Evolutionary conservation across 2,329 filamentous ascomycete species (phyloP).

Genomic region (Trichoderma semiorbis): DNA sequence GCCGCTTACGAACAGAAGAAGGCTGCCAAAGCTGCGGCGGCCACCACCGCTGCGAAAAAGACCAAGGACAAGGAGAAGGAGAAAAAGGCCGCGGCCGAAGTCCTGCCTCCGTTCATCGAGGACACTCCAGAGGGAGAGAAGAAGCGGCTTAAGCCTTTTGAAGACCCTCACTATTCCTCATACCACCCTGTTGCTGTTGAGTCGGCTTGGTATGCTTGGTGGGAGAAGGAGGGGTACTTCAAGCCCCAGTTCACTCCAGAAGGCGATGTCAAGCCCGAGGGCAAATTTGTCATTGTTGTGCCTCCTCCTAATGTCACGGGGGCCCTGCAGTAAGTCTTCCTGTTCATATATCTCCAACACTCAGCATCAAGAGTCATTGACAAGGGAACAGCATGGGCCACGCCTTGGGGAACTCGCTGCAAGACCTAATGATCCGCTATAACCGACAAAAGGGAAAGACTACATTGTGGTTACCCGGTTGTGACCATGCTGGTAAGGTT

Average conservation of each 20-base stretch:
- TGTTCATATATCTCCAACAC: neutral
- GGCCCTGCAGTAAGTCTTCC: neutral
- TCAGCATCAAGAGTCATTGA: neutral
- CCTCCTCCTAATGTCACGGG: neutral
- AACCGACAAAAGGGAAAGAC: neutral
- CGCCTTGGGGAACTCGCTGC: neutral
- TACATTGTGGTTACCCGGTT: neutral
- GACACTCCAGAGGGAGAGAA: neutral
- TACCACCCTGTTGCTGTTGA: neutral
- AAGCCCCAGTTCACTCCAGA: neutral
- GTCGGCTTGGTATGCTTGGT: neutral
- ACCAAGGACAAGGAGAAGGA: neutral
- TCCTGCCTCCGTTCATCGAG: neutral
- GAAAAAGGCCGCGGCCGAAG: neutral
- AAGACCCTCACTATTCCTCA: neutral
- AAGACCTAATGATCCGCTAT: neutral
- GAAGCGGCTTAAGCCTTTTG: neutral
- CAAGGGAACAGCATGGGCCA: neutral
- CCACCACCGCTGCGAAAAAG: neutral
- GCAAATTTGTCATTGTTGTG: neutral
- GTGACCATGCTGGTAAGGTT: neutral
- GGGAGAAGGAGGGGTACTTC: neutral
- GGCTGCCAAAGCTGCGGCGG: neutral
- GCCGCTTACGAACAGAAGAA: neutral
- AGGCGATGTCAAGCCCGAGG: neutral